phyloP scores from a whole-genome alignment of 2,329 filamentous ascomycete genomes.

The Colletotrichum eremochloae region DNA sequence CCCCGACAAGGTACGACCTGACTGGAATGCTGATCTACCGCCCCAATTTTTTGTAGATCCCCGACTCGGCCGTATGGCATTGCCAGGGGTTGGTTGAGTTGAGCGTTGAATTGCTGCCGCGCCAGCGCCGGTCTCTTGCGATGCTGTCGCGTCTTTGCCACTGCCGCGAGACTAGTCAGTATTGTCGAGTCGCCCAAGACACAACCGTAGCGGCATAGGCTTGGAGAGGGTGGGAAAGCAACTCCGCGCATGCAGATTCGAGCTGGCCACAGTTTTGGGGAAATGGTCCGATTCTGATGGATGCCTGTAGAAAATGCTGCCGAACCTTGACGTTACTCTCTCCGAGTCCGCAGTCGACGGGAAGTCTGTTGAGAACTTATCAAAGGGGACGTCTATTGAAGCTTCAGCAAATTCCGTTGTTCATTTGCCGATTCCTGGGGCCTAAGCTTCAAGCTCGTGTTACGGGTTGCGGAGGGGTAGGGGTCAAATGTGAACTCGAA shows the following conservation, averaged over 20 bases:
- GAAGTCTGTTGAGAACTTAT: neutral
- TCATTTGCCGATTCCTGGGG: neutral
- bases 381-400: neutral
- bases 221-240: neutral
- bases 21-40: neutral
- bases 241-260: neutral
- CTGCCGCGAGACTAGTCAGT: neutral
- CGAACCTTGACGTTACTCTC: neutral
- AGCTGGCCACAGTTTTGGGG: neutral
- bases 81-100: neutral
- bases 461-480: slow-evolving; percentile 4
- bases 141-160: neutral
- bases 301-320: neutral
- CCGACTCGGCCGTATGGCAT: neutral
- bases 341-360: neutral
- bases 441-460: slow-evolving; percentile 16
- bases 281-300: neutral
- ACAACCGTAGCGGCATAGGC: neutral
- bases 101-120: neutral
- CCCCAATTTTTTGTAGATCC: neutral
- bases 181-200: slow-evolving; percentile 7
- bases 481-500: slow-evolving; percentile 11
- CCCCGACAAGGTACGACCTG: neutral
- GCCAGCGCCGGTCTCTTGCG: neutral
- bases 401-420: neutral